Evolutionary conservation across 2,329 filamentous ascomycete species (phyloP), one percentile per base, ranked within the genome.

Genomic region (Colletotrichum sidae): DNA sequence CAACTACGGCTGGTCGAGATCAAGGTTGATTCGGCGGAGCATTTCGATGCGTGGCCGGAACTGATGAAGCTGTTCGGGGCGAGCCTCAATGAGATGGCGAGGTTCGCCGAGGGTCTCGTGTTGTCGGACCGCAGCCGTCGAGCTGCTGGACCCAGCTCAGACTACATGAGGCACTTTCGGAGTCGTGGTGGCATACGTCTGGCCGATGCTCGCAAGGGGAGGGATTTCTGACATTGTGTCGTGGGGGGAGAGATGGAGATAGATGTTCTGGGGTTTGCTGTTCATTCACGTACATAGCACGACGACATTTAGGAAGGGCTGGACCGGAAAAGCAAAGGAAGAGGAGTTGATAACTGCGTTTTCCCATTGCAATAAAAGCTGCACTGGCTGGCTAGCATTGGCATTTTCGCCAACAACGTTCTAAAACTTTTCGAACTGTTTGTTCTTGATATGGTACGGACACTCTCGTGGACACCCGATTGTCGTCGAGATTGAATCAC

Each of bases 11-110:
- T 66, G n/a, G 63, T 66, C 33, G 63, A 66, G 47, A 66, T 66
- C 63, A 66, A 66, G 63, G 63, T 66, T 13, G 63, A 66, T n/a
- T 66, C 63, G 58, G 63, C 59, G 33, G 63, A 66, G 49, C 63
- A 66, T 15, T 66, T 66, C 13, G 63, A 66, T 13, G 63, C 63
- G 52, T 66, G 63, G 63, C 63, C 63, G 33, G 63, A 66, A 53
- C 59, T 66, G 52, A 66, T 66, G 53, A 62, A 63, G 63, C 41
- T 66, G 37, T 66, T 66, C 58, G 63, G 63, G 33, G 63, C 63
- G 46, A 66, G 63, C 38, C 47, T 66, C 17, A 62, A 50, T 8
- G 63, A 66, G 52, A 66, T 52, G 63, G 53, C 63, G 8, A 45
- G 34, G 52, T 66, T 66, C 52, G 63, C 63, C 10, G 63, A 66